phyloP scores from a whole-genome alignment of 2,329 filamentous ascomycete species.

The Cladophialophora carrionii region DNA sequence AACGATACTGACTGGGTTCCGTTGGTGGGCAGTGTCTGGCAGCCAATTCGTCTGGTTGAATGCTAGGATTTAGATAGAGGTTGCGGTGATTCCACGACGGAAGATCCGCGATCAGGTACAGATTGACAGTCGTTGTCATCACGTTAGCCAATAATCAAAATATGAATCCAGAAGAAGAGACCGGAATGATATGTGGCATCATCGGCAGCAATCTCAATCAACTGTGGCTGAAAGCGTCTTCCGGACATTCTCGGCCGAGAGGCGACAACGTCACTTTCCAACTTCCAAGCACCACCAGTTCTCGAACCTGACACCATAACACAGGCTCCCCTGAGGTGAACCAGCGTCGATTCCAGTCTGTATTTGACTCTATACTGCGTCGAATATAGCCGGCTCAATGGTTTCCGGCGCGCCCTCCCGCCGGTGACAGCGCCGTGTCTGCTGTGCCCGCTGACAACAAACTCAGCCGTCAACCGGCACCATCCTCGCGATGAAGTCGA shows the following conservation, averaged over 20 bases:
- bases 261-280: background rate
- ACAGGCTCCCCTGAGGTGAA: background rate
- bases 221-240: background rate
- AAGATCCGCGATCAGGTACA: background rate
- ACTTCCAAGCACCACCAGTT: background rate
- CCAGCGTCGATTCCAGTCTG: background rate
- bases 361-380: background rate
- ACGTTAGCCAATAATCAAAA: background rate
- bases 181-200: background rate
- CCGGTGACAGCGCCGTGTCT: constrained; percentile 12
- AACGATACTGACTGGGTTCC: constrained; percentile 1
- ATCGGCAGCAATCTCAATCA: background rate
- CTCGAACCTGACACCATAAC: background rate
- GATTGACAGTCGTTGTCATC: background rate
- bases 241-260: background rate
- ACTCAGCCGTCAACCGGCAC: background rate
- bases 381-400: constrained; percentile 7
- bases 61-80: constrained; percentile 7
- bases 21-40: background rate
- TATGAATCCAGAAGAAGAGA: background rate
- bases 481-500: constrained; percentile 21
- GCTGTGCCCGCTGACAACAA: background rate
- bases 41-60: background rate
- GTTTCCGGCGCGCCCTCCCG: background rate
- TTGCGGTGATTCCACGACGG: background rate